Conservation (phyloP, 2,329 filamentous ascomycete species). For the Botryotinia narcissicola region DNA sequence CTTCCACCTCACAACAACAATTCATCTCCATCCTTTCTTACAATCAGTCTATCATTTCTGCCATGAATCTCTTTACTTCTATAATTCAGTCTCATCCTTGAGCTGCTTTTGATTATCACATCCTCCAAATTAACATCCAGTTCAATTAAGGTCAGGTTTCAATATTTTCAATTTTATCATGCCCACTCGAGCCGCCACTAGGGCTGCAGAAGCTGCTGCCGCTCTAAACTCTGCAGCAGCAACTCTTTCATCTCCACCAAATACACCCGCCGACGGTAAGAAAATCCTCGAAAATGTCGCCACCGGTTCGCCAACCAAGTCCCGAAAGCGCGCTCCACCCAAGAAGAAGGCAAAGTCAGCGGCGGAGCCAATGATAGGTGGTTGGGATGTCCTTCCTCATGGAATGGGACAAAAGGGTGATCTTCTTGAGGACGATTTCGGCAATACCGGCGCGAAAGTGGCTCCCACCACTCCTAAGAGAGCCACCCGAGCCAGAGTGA, state of each 20-base stretch:
- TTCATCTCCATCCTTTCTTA: background rate
- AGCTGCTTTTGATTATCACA: background rate
- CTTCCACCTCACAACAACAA: background rate
- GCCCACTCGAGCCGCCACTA: constrained; percentile 16
- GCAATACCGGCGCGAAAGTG: background rate
- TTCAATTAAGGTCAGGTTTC: background rate
- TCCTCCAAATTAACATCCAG: background rate
- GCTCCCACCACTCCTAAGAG: background rate
- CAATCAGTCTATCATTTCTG: background rate
- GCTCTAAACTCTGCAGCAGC: background rate
- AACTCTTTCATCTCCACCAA: constrained; percentile 13
- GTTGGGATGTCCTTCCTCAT: constrained; percentile 52
- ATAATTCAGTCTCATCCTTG: background rate
- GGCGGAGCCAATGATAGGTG: constrained; percentile 25
- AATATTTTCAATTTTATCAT: background rate
- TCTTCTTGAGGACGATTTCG: constrained; percentile 21
- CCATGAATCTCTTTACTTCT: background rate
- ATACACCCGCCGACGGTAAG: background rate
- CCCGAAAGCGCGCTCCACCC: constrained; percentile 20
- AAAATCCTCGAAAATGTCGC: background rate
- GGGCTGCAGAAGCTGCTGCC: constrained; percentile 1
- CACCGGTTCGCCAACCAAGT: background rate
- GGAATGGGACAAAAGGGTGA: constrained; percentile 47
- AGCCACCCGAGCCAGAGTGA: background rate
- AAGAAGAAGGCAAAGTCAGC: constrained; percentile 19